Percentiles rank a stretch among this genome's conserved stretches.
Conservation (phyloP, 148 eudicot species). For the Nyssa sinensis region DNA sequence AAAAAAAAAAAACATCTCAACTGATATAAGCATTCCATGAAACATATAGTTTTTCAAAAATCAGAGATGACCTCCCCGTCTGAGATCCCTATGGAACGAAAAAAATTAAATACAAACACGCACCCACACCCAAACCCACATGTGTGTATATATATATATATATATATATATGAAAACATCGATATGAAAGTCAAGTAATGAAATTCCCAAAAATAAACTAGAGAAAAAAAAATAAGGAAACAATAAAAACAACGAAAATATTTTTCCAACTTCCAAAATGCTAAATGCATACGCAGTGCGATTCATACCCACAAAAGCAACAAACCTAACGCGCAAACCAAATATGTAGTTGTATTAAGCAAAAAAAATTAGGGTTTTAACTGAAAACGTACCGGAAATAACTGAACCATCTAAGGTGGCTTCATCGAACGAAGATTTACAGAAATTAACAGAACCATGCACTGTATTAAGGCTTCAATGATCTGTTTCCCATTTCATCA, state of each 20-base stretch:
- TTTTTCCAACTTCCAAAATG: not conserved
- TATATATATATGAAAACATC: not conserved
- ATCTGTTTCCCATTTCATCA: slow-evolving; percentile 15
- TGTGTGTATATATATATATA: too few relatives aligned
- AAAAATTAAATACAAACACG: not conserved
- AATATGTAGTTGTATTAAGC: not conserved
- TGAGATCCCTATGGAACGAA: slow-evolving; percentile 11
- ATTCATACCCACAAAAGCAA: not conserved
- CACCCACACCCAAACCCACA: too few relatives aligned
- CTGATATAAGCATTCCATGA: not conserved
- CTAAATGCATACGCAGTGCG: not conserved
- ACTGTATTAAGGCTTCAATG: slow-evolving; percentile 15
- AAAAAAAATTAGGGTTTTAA: not conserved
- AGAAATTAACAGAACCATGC: not conserved
- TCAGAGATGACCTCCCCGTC: not conserved
- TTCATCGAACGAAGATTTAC: slow-evolving; percentile 46
- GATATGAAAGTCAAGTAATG: not conserved
- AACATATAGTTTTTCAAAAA: too few relatives aligned
- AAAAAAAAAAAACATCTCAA: not conserved
- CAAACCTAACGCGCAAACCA: not conserved
- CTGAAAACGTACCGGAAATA: slow-evolving; percentile 18
- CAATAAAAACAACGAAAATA: not conserved
- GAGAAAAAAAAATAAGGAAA: not conserved
- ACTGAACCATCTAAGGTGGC: slow-evolving; percentile 43
- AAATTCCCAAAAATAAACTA: slow-evolving; percentile 5